Conservation (phyloP, 202 grass and related monocot species). For the Tripidium arundinaceum region DNA sequence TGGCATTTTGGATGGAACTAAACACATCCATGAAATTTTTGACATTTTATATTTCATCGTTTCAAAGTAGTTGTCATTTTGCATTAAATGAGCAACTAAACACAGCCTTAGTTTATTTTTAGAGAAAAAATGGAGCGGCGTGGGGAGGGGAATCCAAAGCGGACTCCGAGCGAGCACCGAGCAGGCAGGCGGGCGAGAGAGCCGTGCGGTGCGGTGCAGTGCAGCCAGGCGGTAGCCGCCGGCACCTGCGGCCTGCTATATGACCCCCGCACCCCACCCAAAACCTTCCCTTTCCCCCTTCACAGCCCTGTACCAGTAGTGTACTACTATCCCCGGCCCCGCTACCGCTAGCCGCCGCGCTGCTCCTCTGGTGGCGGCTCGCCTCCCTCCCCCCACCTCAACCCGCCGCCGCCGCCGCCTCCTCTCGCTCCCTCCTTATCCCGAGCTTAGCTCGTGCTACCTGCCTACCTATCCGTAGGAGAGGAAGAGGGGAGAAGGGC, state of each 20-base stretch:
- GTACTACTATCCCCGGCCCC: not conserved
- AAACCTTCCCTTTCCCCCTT: slow-evolving; percentile 26
- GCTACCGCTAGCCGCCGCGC: slow-evolving; percentile 24
- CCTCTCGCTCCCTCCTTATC: not conserved
- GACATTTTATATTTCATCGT: too few relatives aligned
- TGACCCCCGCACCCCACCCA: slow-evolving; percentile 21
- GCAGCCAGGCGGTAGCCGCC: not conserved
- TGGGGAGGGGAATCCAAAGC: too few relatives aligned
- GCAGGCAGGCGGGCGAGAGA: too few relatives aligned
- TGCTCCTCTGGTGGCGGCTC: slow-evolving; percentile 53
- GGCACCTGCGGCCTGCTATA: slow-evolving; percentile 14
- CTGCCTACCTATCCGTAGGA: slow-evolving; percentile 13
- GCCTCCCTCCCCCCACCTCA: slow-evolving; percentile 26
- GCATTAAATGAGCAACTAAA: too few relatives aligned
- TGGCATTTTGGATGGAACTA: too few relatives aligned
- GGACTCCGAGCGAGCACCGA: too few relatives aligned
- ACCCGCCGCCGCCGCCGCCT: slow-evolving; percentile 38
- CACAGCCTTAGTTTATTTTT: too few relatives aligned
- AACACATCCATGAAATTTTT: too few relatives aligned
- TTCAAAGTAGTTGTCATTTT: too few relatives aligned
- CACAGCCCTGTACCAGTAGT: not conserved
- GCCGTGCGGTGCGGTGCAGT: not conserved
- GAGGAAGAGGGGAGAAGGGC: slow-evolving; percentile 27
- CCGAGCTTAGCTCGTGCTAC: not conserved
- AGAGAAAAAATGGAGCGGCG: too few relatives aligned